Evolutionary conservation across 202 grass and related monocot genomes (phyloP).

Genomic region (Alloteropsis angusta): DNA sequence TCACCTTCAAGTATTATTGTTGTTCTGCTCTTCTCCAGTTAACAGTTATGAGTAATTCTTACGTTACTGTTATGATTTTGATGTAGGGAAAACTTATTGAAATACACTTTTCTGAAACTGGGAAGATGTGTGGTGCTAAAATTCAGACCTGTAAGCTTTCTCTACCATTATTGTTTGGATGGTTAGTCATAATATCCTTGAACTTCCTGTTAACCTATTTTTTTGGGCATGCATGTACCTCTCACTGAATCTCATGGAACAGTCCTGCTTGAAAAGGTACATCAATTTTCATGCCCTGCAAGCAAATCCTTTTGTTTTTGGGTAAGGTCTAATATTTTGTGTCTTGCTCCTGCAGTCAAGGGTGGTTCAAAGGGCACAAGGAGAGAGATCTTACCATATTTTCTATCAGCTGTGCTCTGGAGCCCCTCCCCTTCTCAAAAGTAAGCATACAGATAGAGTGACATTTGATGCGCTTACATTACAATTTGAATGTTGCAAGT

Average conservation of each 20-base stretch:
- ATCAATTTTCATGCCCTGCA: slow-evolving; percentile 1
- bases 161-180: slow-evolving; percentile 25
- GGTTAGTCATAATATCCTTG: background rate
- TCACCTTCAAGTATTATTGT: background rate
- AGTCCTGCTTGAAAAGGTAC: slow-evolving; percentile 98
- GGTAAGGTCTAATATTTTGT: slow-evolving; percentile 21
- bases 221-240: slow-evolving; percentile 28
- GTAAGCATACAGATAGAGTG: slow-evolving; percentile 29
- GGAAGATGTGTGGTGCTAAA: slow-evolving; percentile 80
- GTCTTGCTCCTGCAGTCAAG: slow-evolving; percentile 58
- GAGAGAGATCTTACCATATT: slow-evolving; percentile 92
- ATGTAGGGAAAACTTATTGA: slow-evolving; percentile 87
- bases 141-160: slow-evolving; percentile 79
- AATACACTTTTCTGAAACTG: slow-evolving; percentile 76
- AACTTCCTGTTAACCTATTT: slow-evolving; percentile 32
- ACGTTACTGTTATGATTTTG: slow-evolving; percentile 16
- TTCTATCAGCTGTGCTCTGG: slow-evolving; percentile 98
- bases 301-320: background rate
- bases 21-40: background rate
- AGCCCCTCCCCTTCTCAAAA: slow-evolving; percentile 59
- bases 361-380: slow-evolving; percentile 67
- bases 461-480: background rate
- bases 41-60: slow-evolving; percentile 17
- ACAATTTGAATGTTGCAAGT: background rate
- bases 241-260: slow-evolving; percentile 26